These are phyloP conservation scores for Mrakia gelida DNA, from an alignment of 768 basidiomycete genomes.

Conservation along the genomic window DNA sequence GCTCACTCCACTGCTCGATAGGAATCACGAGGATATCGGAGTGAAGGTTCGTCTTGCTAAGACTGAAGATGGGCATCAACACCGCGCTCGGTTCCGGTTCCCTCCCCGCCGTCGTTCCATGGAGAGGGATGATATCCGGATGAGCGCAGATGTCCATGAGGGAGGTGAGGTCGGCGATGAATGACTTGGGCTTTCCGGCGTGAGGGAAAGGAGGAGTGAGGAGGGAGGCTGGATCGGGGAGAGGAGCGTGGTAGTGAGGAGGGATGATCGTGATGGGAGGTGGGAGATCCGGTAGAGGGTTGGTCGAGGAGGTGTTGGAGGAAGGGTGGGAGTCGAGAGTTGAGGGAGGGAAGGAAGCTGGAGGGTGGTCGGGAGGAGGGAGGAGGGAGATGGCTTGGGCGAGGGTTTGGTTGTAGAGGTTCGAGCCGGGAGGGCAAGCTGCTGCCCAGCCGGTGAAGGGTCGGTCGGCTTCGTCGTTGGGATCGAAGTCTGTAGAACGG, in stretches of 20 bases:
- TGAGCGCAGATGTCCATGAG: slow-evolving; percentile 46
- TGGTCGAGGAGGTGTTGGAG: background rate
- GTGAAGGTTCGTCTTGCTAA: slow-evolving; percentile 40
- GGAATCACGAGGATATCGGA: slow-evolving; percentile 42
- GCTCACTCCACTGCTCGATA: slow-evolving; percentile 40
- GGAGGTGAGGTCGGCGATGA: slow-evolving; percentile 41
- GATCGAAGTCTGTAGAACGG: background rate
- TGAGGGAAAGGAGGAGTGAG: background rate
- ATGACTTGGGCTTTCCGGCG: slow-evolving; percentile 34
- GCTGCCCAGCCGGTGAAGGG: slow-evolving; percentile 19
- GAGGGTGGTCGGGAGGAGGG: background rate
- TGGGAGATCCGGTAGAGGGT: background rate
- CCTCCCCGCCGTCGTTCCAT: slow-evolving; percentile 42
- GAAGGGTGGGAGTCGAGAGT: background rate
- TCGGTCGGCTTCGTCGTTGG: slow-evolving; percentile 10
- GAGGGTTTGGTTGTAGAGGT: slow-evolving; percentile 15
- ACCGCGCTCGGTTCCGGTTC: slow-evolving; percentile 36
- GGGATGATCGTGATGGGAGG: slow-evolving; percentile 1
- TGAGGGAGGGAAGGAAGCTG: background rate
- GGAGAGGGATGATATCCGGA: slow-evolving; percentile 43
- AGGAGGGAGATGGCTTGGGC: slow-evolving; percentile 14
- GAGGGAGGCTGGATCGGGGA: background rate
- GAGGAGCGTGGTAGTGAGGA: slow-evolving; percentile 17
- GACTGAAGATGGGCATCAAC: slow-evolving; percentile 39
- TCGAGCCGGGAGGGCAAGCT: slow-evolving; percentile 17